Conservation (phyloP, 495 filamentous ascomycete species). For the Aspergillus homomorphus region DNA sequence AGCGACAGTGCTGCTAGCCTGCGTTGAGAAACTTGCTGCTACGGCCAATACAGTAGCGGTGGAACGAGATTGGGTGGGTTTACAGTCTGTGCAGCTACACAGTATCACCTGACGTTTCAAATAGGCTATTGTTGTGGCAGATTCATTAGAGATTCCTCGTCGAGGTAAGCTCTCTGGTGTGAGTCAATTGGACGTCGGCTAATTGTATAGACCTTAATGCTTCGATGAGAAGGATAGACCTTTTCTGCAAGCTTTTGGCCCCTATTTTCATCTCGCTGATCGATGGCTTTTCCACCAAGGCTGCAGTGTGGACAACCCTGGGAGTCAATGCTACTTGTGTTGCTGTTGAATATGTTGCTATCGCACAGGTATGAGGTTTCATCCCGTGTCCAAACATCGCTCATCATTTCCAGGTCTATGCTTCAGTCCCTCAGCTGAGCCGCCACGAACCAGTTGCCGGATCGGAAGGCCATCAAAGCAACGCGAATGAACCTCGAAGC, state of each 20-base stretch:
- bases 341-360: constrained; percentile 55
- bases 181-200: not conserved
- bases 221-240: constrained; percentile 67
- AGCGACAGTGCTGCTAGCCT: constrained; percentile 47
- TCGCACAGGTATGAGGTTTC: constrained; percentile 40
- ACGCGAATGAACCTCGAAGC: not conserved
- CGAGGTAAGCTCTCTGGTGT: constrained; percentile 25
- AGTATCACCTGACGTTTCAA: not conserved
- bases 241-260: constrained; percentile 66
- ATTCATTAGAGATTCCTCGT: constrained; percentile 31
- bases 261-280: constrained; percentile 57
- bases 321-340: constrained; percentile 42
- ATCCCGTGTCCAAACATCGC: not conserved
- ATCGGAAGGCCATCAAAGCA: not conserved
- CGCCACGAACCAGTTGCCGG: constrained; percentile 4
- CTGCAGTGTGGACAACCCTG: constrained; percentile 49
- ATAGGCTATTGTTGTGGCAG: constrained; percentile 45
- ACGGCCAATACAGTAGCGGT: constrained; percentile 59
- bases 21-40: constrained; percentile 54
- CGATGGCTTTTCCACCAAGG: constrained; percentile 41
- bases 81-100: no score
- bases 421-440: constrained; percentile 36
- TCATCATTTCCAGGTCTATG: constrained; percentile 32
- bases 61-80: constrained; percentile 62
- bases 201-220: constrained; percentile 50